Conservation (phyloP, 176 grass and related monocot genomes). For the Bothriochloa decipiens region DNA sequence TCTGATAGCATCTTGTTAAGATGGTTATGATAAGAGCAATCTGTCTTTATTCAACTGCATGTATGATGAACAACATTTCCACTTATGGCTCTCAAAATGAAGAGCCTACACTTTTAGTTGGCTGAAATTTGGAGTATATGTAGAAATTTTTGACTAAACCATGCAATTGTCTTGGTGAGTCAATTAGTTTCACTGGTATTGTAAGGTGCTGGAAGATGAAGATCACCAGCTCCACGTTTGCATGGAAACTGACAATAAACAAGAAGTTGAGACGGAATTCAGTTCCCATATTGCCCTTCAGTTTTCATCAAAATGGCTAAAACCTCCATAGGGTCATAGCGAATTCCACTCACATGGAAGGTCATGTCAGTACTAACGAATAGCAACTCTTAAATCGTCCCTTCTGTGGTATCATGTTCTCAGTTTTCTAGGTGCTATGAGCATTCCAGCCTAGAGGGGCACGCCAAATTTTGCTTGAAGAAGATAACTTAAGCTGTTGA, state of each 20-base stretch:
- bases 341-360: background rate
- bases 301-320: constrained; percentile 10
- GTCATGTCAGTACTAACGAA: background rate
- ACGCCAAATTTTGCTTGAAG: background rate
- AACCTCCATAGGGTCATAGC: background rate
- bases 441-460: background rate
- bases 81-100: background rate
- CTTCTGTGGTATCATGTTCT: background rate
- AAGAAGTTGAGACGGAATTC: constrained; percentile 6
- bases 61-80: background rate
- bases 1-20: background rate
- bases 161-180: background rate
- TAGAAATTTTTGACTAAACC: background rate
- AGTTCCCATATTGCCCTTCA: constrained; percentile 9
- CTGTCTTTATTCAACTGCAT: constrained; percentile 7
- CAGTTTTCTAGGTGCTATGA: background rate
- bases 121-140: background rate
- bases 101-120: background rate
- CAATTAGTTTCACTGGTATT: background rate
- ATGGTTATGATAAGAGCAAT: background rate
- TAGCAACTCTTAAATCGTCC: background rate
- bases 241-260: constrained; percentile 21
- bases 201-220: background rate
- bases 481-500: background rate
- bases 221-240: background rate